Base-by-base conservation (phyloP, 1,139 yeast species). In the Pichia cactophila region DNA sequence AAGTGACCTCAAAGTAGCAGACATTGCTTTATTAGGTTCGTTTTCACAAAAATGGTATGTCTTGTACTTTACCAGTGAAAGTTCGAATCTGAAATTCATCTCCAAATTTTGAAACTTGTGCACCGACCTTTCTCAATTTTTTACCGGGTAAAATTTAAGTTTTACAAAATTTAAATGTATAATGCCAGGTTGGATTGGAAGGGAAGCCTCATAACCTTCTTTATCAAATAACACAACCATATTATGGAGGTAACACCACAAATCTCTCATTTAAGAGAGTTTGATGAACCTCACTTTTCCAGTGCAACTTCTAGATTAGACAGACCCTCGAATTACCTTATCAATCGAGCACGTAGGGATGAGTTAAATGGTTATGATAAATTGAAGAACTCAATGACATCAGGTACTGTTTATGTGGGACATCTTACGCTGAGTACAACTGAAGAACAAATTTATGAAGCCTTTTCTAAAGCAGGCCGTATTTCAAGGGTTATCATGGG, bases 401-500 rank as follows among this genome's bases (percentile, higher is more conserved):
- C 89, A 52, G 74, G 80, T 29, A 89, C 97, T 0, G 76, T 90
- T 2, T 90, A 90, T 61, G 92, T 90, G 41, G 97, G 97, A 6
- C 88, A 87, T 61, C 63, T 83, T 42, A 82, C 95, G 1, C 87
- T 86, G 60, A 86, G 83, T 66, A 89, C 97, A 2, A 84, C 96
- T 1, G 97, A 92, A 65, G 97, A 92, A 63, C 97, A 90, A 64
- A 79, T 90, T 28, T 84, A 83, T 63, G 97, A 89, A 63, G 69
- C 90, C 47, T 88, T 90, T 61, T 77, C 83, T 59, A 83, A 83
- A 60, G 80, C 86, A 62, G 98, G 97, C 1, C 70, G 77, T 12
- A 81, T 90, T 37, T 80, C 80, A 54, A 74, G 85, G 58, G 86
- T 89, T 43, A 81, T 90, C 51, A 90, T 92, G 97, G 98, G 98